A percentile compares a stretch with the other conserved stretches of the same genome.
phyloP scores from a whole-genome alignment of 192 early-diverging fungal genomes.

The Linnemannia exigua region DNA sequence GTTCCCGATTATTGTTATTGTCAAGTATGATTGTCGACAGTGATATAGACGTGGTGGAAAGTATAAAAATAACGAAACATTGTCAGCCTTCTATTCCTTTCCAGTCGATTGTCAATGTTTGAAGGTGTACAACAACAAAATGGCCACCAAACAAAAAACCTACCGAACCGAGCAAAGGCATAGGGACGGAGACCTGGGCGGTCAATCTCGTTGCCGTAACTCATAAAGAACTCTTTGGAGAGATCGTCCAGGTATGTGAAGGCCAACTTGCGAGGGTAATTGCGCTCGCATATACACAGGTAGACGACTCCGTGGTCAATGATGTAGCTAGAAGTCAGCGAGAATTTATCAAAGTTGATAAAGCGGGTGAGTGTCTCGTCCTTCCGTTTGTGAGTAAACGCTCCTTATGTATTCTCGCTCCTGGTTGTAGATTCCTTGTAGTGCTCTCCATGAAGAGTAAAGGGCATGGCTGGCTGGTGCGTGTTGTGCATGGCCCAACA shows the following conservation, averaged over 20 bases:
- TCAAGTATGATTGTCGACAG: background rate
- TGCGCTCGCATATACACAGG: conserved; percentile 93
- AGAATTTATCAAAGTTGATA: background rate
- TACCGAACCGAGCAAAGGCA: conserved; percentile 97
- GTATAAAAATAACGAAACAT: background rate
- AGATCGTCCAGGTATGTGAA: conserved; percentile 97
- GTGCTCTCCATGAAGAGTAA: background rate
- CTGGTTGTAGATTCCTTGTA: background rate
- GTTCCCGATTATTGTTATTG: background rate
- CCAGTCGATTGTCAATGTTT: background rate
- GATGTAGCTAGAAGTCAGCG: conserved; percentile 78
- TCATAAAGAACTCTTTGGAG: conserved; percentile 92
- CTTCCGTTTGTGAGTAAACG: background rate
- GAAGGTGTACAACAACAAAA: background rate
- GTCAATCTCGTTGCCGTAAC: conserved; percentile 92
- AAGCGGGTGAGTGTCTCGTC: background rate
- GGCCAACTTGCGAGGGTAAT: conserved; percentile 93
- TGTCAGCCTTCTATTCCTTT: background rate
- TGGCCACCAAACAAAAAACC: background rate
- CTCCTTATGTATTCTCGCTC: background rate
- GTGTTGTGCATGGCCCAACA: background rate
- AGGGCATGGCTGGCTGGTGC: background rate
- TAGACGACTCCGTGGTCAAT: conserved; percentile 96
- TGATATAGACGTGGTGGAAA: background rate
- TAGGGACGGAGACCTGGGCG: conserved; percentile 90